phyloP scores from a whole-genome alignment of 1,284 basidiomycete species.

The Caloboletus firmus region DNA sequence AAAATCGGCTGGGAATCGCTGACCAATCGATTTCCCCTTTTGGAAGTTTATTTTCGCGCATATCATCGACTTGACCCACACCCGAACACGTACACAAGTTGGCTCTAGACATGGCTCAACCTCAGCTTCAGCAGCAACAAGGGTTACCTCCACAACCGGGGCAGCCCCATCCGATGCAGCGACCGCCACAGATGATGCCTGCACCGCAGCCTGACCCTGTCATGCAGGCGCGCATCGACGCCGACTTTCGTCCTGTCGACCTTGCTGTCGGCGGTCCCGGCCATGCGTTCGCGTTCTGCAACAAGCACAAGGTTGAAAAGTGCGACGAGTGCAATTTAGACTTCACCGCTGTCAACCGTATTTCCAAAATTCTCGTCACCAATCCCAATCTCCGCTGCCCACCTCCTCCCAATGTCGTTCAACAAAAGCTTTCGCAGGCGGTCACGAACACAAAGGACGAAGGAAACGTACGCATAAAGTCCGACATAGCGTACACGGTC shows the following conservation, averaged over 20 bases:
- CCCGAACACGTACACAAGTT: not conserved
- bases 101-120: slow-evolving; percentile 33
- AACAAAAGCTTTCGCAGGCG: slow-evolving; percentile 70
- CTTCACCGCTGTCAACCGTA: slow-evolving; percentile 68
- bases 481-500: slow-evolving; percentile 1
- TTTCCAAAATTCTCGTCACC: slow-evolving; percentile 65
- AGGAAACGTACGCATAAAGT: slow-evolving; percentile 67
- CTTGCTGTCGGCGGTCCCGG: slow-evolving; percentile 56
- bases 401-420: slow-evolving; percentile 76
- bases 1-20: slow-evolving; percentile 31
- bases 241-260: slow-evolving; percentile 62
- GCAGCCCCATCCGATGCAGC: slow-evolving; percentile 33
- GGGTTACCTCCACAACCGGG: slow-evolving; percentile 14
- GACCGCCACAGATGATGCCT: slow-evolving; percentile 38
- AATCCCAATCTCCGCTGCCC: slow-evolving; percentile 79
- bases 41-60: slow-evolving; percentile 9
- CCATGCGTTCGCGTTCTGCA: slow-evolving; percentile 55
- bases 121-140: slow-evolving; percentile 26
- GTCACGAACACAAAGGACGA: slow-evolving; percentile 84
- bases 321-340: slow-evolving; percentile 72
- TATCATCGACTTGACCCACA: not conserved
- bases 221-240: slow-evolving; percentile 73
- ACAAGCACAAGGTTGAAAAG: slow-evolving; percentile 63
- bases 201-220: slow-evolving; percentile 60
- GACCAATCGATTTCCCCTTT: slow-evolving; percentile 15